Evolutionary conservation across 1,284 basidiomycete species (phyloP).

Genomic region (Porodaedalea pini): DNA sequence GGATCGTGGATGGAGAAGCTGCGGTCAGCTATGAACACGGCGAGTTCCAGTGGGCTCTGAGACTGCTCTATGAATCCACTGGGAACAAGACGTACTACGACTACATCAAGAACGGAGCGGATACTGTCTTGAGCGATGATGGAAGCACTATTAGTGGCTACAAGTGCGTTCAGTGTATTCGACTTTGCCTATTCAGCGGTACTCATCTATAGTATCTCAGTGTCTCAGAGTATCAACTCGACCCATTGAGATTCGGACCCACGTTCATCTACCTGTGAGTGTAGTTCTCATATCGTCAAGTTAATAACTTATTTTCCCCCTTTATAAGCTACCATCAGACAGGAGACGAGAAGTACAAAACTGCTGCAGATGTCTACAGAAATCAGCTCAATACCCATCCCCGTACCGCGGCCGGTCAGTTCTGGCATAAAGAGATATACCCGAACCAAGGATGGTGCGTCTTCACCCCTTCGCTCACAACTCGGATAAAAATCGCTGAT

Average conservation of each 20-base stretch:
- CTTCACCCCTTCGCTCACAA: not conserved
- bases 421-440: constrained; percentile 43
- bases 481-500: not conserved
- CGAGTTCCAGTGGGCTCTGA: constrained; percentile 40
- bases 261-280: constrained; percentile 7
- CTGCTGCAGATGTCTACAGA: constrained; percentile 37
- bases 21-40: constrained; percentile 43
- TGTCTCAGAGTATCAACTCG: constrained; percentile 17
- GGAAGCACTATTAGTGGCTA: constrained; percentile 39
- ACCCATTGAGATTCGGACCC: constrained; percentile 20
- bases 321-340: constrained; percentile 34
- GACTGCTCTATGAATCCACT: constrained; percentile 36
- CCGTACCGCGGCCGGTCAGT: constrained; percentile 41
- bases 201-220: not conserved
- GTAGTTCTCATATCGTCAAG: not conserved
- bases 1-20: constrained; percentile 33
- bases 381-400: constrained; percentile 40
- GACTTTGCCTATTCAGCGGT: constrained; percentile 31
- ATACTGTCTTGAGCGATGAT: constrained; percentile 37
- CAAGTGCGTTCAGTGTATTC: constrained; percentile 26
- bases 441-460: constrained; percentile 37
- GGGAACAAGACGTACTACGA: constrained; percentile 40
- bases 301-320: not conserved
- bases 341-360: constrained; percentile 36
- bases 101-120: constrained; percentile 37